phyloP scores from a whole-genome alignment of 2,329 filamentous ascomycete genomes.

The Pseudogymnoascus sp. region DNA sequence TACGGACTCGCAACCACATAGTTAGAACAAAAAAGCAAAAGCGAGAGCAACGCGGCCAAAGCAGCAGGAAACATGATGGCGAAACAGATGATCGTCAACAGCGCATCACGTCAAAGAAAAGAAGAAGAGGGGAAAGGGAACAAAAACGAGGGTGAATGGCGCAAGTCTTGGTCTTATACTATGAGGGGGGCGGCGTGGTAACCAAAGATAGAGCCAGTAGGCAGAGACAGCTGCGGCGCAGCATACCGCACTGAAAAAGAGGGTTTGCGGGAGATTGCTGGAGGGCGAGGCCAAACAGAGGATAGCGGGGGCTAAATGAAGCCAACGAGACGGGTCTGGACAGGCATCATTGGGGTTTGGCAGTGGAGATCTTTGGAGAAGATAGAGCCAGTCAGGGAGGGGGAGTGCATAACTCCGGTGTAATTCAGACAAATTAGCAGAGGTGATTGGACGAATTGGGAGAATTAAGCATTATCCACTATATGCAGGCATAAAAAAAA shows the following conservation, averaged over 20 bases:
- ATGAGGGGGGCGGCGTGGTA: too few relatives aligned
- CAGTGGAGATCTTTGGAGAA: neutral
- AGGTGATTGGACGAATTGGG: neutral
- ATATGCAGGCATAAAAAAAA: neutral
- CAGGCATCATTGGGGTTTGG: neutral
- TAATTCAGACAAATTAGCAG: neutral
- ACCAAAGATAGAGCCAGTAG: neutral
- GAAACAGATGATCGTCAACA: neutral
- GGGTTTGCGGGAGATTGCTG: neutral
- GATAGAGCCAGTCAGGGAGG: neutral
- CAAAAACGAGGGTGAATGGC: neutral
- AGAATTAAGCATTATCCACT: neutral
- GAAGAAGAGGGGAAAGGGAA: neutral
- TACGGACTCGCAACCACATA: neutral
- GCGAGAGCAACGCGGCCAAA: constrained; percentile 9
- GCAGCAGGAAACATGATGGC: constrained; percentile 1
- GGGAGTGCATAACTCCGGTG: neutral
- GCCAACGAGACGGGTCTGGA: neutral
- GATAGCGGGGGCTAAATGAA: neutral
- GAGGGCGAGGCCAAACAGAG: neutral
- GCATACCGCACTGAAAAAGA: neutral
- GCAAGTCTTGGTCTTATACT: neutral
- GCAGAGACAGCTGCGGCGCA: neutral
- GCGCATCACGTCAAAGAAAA: neutral
- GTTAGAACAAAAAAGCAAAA: neutral